Percentiles rank a stretch among this genome's conserved stretches.
Evolutionary conservation across 1,284 basidiomycete genomes (phyloP).

Genomic region (Malassezia cuniculi): DNA sequence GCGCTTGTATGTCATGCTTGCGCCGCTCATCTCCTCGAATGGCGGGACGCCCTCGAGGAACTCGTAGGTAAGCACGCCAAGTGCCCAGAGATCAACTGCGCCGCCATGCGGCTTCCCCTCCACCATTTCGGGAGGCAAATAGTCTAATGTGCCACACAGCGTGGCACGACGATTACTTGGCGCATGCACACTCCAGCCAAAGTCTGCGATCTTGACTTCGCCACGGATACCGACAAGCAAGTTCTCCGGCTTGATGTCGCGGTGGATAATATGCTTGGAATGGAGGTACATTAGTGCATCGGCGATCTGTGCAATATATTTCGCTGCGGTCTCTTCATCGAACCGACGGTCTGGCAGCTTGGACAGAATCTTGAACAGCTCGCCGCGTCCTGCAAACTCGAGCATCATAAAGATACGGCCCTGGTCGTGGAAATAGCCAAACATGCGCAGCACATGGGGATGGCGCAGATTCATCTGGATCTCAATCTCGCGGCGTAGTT

Average conservation of each 20-base stretch:
- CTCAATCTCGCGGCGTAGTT: constrained; percentile 91
- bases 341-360: constrained; percentile 60
- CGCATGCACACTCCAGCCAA: constrained; percentile 97
- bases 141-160: constrained; percentile 88
- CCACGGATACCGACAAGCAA: constrained; percentile 85
- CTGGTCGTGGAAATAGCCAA: constrained; percentile 94
- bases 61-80: constrained; percentile 90
- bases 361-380: constrained; percentile 85
- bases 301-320: constrained; percentile 96
- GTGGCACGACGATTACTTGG: constrained; percentile 77
- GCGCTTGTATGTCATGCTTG: constrained; percentile 48
- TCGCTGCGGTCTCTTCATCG: constrained; percentile 68
- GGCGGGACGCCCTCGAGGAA: constrained; percentile 84
- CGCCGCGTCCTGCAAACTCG: constrained; percentile 88
- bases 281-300: constrained; percentile 89
- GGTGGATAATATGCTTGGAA: constrained; percentile 90
- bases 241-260: constrained; percentile 99
- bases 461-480: constrained; percentile 94
- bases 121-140: constrained; percentile 97
- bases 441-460: constrained; percentile 81
- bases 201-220: constrained; percentile 95
- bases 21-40: constrained; percentile 65
- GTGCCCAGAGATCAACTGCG: constrained; percentile 88
- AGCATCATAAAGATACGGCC: constrained; percentile 97
- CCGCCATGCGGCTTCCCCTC: constrained; percentile 74